Evolutionary conservation across 2,329 filamentous ascomycete species (phyloP).

Genomic region (Remersonia thermophila): DNA sequence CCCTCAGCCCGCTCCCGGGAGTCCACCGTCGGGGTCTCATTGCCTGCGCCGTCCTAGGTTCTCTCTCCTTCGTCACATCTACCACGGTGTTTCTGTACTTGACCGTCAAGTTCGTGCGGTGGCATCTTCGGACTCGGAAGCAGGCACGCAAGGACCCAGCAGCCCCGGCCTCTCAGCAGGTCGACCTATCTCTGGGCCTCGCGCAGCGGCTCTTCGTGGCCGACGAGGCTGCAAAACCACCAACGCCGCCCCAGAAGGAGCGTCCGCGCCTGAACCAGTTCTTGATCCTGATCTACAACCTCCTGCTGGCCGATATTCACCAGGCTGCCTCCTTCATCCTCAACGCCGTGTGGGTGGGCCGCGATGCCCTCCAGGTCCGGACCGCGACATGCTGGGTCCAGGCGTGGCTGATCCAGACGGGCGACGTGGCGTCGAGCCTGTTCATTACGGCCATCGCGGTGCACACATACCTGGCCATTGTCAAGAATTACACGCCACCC

Average conservation of each 20-base stretch:
- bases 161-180: not conserved
- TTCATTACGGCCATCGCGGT: conserved; percentile 46
- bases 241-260: not conserved
- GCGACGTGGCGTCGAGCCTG: conserved; percentile 43
- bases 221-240: conserved; percentile 1
- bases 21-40: conserved; percentile 16
- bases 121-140: conserved; percentile 15
- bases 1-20: conserved; percentile 14
- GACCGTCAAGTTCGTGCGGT: conserved; percentile 19
- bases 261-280: conserved; percentile 37
- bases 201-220: conserved; percentile 17
- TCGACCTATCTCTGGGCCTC: conserved; percentile 20
- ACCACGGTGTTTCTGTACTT: conserved; percentile 18
- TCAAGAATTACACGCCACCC: conserved; percentile 35
- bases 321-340: conserved; percentile 44
- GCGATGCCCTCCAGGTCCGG: conserved; percentile 35
- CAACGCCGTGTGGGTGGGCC: conserved; percentile 37
- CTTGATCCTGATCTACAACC: conserved; percentile 46
- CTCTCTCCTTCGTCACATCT: conserved; percentile 17
- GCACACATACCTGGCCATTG: conserved; percentile 44
- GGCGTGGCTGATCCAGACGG: conserved; percentile 45
- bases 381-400: conserved; percentile 39
- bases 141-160: not conserved
- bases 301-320: conserved; percentile 45
- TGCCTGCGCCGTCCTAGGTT: conserved; percentile 16